Evolutionary conservation across 495 filamentous ascomycete genomes (phyloP), one percentile per base, ranked within the genome.

Genomic region (Xylaria acuta): DNA sequence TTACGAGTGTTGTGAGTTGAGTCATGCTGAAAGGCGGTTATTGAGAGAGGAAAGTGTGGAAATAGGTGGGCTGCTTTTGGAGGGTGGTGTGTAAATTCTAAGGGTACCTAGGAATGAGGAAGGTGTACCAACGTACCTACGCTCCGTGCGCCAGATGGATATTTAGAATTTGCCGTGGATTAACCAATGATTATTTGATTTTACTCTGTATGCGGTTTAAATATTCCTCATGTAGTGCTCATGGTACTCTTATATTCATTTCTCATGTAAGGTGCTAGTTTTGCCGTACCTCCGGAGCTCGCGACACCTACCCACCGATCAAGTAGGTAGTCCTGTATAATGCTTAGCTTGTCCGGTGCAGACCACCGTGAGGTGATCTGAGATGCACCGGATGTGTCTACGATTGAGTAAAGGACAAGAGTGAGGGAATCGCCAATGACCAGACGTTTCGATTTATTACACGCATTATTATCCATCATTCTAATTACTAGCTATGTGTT

Each of bases 401-500:
- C 54, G n/a, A 11, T 34, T 59, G 34, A 7, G 18, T 32, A 38
- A 22, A 60, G 20, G 32, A 22, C 18, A 60, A 60, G 58, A 38
- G 38, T 12, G 34, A n/a, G 51, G 12, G 1, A 38, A 27, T 38
- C 16, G 30, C 54, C 16, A 11, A 60, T 22, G 54, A n/a, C 56
- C 1, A 22, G 20, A 38, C 8, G 20, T 36, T 38, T 60, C 18
- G 18, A 40, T 38, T 20, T 38, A 60, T 60, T 60, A 20, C 34
- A 22, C 58, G 20, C 25, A 32, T 40, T 38, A 38, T n/a, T 38
- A 22, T 40, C 18, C 34, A 36, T n/a, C 34, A n/a, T 12, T 22
- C 32, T 38, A 40, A 4, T 34, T 36, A 60, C 34, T 80, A 84
- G 38, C 74, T 81, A 62, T 97, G 93, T 67, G 94, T 98, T n/a